phyloP scores from a whole-genome alignment of 306 rosid species.

The Sicyos edulis region DNA sequence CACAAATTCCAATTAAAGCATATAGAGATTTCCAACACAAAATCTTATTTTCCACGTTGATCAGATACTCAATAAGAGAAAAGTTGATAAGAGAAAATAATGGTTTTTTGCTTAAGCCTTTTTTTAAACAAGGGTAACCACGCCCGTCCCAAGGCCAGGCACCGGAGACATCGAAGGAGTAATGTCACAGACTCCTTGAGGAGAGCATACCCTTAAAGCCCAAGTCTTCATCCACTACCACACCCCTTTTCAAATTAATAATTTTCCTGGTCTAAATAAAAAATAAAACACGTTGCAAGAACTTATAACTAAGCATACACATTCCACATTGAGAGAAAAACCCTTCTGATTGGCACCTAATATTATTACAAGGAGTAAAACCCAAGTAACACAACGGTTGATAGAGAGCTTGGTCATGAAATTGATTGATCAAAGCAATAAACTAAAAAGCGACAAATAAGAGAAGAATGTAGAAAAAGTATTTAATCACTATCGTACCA shows the following conservation, averaged over 20 bases:
- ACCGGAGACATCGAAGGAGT: too few species aligned
- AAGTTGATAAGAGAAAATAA: too few species aligned
- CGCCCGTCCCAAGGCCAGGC: too few species aligned
- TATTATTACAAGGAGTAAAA: neutral
- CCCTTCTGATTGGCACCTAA: neutral
- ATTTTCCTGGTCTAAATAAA: neutral
- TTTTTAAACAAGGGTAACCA: too few species aligned
- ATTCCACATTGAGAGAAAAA: neutral
- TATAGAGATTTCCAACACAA: too few species aligned
- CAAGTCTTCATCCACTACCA: too few species aligned
- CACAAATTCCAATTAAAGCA: too few species aligned
- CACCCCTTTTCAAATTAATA: neutral
- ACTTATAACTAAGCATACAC: neutral
- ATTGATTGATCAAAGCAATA: neutral
- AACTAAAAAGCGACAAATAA: neutral
- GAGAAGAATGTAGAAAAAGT: neutral
- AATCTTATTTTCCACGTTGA: too few species aligned
- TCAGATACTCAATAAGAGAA: too few species aligned
- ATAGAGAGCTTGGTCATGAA: neutral
- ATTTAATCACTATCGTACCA: slow-evolving; percentile 45
- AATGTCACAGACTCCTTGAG: too few species aligned
- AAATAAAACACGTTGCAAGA: neutral
- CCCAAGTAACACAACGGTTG: neutral
- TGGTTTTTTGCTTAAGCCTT: neutral
- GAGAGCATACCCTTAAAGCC: too few species aligned